These are phyloP conservation scores for Hygrophorus russula DNA, from an alignment of 768 basidiomycete genomes.

Conservation along the genomic window DNA sequence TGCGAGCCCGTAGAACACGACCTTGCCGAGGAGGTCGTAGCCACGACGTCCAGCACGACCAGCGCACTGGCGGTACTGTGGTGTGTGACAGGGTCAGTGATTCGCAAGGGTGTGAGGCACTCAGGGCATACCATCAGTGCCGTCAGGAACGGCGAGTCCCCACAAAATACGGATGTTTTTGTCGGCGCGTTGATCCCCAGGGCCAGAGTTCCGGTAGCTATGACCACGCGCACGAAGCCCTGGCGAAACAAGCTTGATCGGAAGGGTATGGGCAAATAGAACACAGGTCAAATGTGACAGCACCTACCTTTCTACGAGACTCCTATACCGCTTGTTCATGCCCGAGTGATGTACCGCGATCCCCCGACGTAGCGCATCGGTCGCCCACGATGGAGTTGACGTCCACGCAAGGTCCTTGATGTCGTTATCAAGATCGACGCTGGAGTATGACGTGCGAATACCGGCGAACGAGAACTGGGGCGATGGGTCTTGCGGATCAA, in stretches of 20 bases:
- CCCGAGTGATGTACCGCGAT: constrained; percentile 63
- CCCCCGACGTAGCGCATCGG: constrained; percentile 42
- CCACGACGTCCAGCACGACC: constrained; percentile 96
- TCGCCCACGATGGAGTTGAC: constrained; percentile 30
- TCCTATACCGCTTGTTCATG: constrained; percentile 52
- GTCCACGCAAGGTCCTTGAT: constrained; percentile 25
- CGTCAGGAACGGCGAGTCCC: constrained; percentile 49
- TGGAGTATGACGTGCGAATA: constrained; percentile 27
- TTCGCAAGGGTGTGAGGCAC: neutral
- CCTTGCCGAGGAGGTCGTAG: constrained; percentile 88
- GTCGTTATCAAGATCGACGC: constrained; percentile 37
- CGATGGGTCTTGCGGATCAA: constrained; percentile 47
- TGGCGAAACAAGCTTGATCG: constrained; percentile 41
- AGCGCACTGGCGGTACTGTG: constrained; percentile 94
- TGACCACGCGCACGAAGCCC: constrained; percentile 52
- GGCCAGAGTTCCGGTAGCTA: constrained; percentile 62
- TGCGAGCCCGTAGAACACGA: constrained; percentile 64
- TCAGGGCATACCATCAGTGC: constrained; percentile 40
- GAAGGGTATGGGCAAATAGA: neutral
- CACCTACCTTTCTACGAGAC: constrained; percentile 44
- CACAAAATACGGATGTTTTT: constrained; percentile 53
- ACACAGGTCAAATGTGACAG: neutral
- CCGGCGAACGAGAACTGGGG: constrained; percentile 52
- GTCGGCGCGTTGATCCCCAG: constrained; percentile 70
- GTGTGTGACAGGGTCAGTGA: constrained; percentile 4